Evolutionary conservation across 2,329 filamentous ascomycete species (phyloP), one percentile per base, ranked within the genome.

Genomic region (Microcyclosporella mali): DNA sequence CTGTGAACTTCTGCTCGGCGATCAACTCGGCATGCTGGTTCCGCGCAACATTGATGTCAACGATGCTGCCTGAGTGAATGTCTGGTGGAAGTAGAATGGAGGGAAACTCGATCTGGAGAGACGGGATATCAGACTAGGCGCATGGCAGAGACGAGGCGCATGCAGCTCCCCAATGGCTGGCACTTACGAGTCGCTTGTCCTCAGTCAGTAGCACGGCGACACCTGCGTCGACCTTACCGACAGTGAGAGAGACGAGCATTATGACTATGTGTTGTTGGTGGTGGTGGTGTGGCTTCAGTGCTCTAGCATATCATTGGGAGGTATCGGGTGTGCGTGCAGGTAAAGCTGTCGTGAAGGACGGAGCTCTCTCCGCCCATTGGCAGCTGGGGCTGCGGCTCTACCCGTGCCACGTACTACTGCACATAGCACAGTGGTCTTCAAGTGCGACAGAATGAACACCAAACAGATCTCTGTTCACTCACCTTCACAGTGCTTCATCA

Each of bases 221-320:
- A 69, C 92, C 92, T 60, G 92, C 92, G 70, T 98, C 92, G 70
- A 98, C 92, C 74, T 98, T 98, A 74, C 92, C 92, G 69, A 98
- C 92, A 38, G 90, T 97, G 64, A 98, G 78, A 55, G 92, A 97
- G 70, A 98, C 87, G 62, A 97, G 78, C 92, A 98, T 97, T 38
- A 65, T 76, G 21, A 14, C 28, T 15, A 11, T 8, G 37, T 4
- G 33, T 27, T 35, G 44, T 42, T 27, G 6, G 21, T 6, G 21
- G 21, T 25, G 21, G 21, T 25, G 4, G 21, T 25, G 21, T 25
- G 21, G n/a, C n/a, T n/a, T n/a, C n/a, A n/a, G n/a, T n/a, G n/a
- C n/a, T n/a, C n/a, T n/a, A n/a, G n/a, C n/a, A n/a, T n/a, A n/a
- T n/a, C n/a, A n/a, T n/a, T n/a, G n/a, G n/a, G n/a, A n/a, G n/a